These are phyloP conservation scores for Tetrapisispora arboricola DNA, from an alignment of 805 yeast species.

Conservation along the genomic window DNA sequence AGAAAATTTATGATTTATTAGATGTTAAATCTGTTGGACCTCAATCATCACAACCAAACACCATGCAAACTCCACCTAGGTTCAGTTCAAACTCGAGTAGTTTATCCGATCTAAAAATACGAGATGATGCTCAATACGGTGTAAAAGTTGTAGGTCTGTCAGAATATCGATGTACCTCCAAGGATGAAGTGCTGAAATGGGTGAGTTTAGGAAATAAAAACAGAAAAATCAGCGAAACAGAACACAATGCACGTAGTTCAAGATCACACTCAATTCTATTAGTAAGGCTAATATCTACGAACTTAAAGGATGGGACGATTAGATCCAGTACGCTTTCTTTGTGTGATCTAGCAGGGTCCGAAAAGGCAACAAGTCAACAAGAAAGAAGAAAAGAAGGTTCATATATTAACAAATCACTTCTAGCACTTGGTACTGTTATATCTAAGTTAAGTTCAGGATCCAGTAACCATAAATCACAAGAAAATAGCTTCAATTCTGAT, in stretches of 20 bases:
- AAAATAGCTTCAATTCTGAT: neutral
- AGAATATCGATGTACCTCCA: constrained; percentile 45
- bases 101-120: constrained; percentile 49
- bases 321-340: constrained; percentile 58
- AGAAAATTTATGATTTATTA: constrained; percentile 69
- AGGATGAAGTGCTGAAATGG: constrained; percentile 49
- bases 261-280: constrained; percentile 87
- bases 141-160: constrained; percentile 66
- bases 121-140: constrained; percentile 68
- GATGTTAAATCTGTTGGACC: constrained; percentile 12
- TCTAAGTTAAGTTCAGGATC: constrained; percentile 49
- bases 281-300: constrained; percentile 43
- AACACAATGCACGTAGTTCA: constrained; percentile 77
- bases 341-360: constrained; percentile 97
- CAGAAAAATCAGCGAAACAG: constrained; percentile 80
- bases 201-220: constrained; percentile 62
- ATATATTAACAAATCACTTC: constrained; percentile 78
- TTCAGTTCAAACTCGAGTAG: constrained; percentile 4
- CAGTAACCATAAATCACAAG: constrained; percentile 18
- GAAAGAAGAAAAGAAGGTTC: constrained; percentile 93
- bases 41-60: neutral
- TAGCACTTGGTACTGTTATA: constrained; percentile 89
- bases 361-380: constrained; percentile 51
- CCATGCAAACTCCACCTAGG: constrained; percentile 8
- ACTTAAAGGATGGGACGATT: constrained; percentile 30